Base-by-base conservation (phyloP, 192 early-diverging fungal genomes). In the Entomortierella lignicola region DNA sequence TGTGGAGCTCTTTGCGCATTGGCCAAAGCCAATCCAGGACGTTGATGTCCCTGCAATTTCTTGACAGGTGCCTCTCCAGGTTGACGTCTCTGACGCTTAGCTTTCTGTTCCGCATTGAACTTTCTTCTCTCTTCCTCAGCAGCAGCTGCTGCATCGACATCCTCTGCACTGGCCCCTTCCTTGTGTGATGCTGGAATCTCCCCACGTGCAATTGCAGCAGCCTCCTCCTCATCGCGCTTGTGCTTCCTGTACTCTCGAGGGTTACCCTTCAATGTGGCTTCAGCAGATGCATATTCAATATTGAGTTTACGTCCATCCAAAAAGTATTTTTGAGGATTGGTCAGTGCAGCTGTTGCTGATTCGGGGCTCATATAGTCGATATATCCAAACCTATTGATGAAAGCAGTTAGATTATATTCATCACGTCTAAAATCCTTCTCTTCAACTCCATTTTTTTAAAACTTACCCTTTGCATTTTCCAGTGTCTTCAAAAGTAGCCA, bases 391-490 rank as follows among this genome's bases (percentile, higher is more conserved):
- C 34, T 37, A 10, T 37, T 10, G n/a, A n/a, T n/a, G n/a, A n/a
- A n/a, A n/a, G n/a, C n/a, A n/a, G n/a, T n/a, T n/a, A n/a, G n/a
- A n/a, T n/a, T n/a, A n/a, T n/a, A n/a, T n/a, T n/a, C n/a, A n/a
- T n/a, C n/a, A n/a, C n/a, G n/a, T n/a, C n/a, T n/a, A n/a, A n/a
- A n/a, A n/a, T n/a, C n/a, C 6, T 42, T 42, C 39, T 42, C 13
- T 21, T 7, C 18, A 67, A 43, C 60, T 62, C 57, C 34, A 17
- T 55, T 11, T 42, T 30, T 18, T 17, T 20, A 15, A 53, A 32
- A 7, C 60, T 79, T 83, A 88, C 87, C 92, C 92, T 82, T 91
- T 92, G 85, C 90, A 92, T 70, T 91, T 92, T 65, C 90, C 89
- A 51, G 85, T 85, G 64, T 93, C 92, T 65, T 93, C 87, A 59